A percentile compares a stretch with the other conserved stretches of the same genome.
Evolutionary conservation across 495 filamentous ascomycete species (phyloP).

Genomic region (Aspergillus saccharolyticus): DNA sequence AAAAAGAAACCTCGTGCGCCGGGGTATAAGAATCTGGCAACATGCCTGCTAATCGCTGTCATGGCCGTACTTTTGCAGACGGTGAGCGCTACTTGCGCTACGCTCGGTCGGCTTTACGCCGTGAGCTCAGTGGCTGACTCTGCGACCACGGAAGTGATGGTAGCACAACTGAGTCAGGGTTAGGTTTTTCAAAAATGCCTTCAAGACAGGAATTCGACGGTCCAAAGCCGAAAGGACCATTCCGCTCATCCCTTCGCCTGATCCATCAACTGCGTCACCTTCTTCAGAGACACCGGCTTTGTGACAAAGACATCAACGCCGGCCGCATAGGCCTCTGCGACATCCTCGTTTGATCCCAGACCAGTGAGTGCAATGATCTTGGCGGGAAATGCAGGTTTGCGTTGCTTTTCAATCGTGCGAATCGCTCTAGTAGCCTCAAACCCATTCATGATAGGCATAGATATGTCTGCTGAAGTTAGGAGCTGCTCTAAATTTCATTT

Average conservation of each 20-base stretch:
- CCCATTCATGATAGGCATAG: conserved; percentile 63
- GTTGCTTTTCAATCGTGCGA: conserved; percentile 40
- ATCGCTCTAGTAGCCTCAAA: conserved; percentile 54
- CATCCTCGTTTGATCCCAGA: conserved; percentile 46
- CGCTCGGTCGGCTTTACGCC: too few relatives aligned
- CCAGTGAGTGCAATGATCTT: conserved; percentile 60
- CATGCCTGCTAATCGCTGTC: too few relatives aligned
- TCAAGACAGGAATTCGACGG: too few relatives aligned
- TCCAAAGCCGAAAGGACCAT: too few relatives aligned
- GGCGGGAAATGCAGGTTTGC: conserved; percentile 19
- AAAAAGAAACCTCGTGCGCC: too few relatives aligned
- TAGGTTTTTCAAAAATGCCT: too few relatives aligned
- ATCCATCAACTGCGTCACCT: neutral
- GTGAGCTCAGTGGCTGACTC: too few relatives aligned
- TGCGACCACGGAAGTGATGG: too few relatives aligned
- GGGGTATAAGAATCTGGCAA: too few relatives aligned
- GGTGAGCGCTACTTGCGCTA: too few relatives aligned
- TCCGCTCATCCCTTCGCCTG: neutral
- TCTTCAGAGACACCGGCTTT: conserved; percentile 48
- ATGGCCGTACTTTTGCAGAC: too few relatives aligned
- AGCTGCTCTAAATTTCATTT: conserved; percentile 20
- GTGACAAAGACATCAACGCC: conserved; percentile 61
- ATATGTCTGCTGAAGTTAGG: conserved; percentile 50
- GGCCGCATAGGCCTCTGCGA: conserved; percentile 52
- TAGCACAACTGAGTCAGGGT: too few relatives aligned